Base-by-base conservation (phyloP, 768 basidiomycete genomes). In the Pleurotus djamor region DNA sequence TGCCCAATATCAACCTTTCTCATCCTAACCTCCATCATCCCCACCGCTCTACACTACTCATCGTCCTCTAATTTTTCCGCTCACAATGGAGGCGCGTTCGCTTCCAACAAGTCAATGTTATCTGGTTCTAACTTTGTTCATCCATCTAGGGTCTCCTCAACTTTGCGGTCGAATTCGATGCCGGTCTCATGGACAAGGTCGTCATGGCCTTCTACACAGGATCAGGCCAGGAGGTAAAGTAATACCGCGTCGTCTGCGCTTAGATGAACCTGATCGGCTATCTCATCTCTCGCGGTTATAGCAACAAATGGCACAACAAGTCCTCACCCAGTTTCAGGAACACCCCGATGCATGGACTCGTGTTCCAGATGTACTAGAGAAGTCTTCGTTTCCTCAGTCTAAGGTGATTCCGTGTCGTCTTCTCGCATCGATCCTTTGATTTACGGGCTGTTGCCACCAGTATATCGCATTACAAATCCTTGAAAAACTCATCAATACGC, bases 381-480 rank as follows among this genome's bases (percentile, higher is more conserved):
- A 81, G 52, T 91, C 94, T 0, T 79, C 81, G 9, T 95, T 89
- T 71, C 86, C 89, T 32, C 96, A 98, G 75, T 85, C 87, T 68
- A 98, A 94, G 81, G 92, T 90, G 45, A 36, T 47, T 12, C 17
- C 10, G 17, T 17, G 50, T 65, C 57, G 57, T 33, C 44, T 38
- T 51, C 33, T 57, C 60, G 61, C 5, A 12, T 49, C 43, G 8
- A 48, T 14, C 33, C 47, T 36, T 28, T 52, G 38, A 35, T 48
- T 57, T 17, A 48, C 43, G 48, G 41, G 35, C n/a, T 50, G 14
- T 4, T 43, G 21, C 61, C 54, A 62, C 65, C 60, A 98, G 96
- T 98, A 93, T 74, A 94, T 99, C 70, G 96, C 94, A 44, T 79
- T 98, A 56, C 96, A 98, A 75, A 96, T 99, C 70, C 80, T 99